These are phyloP conservation scores for Pholiota adiposa DNA, from an alignment of 1,284 basidiomycete species.

Conservation along the genomic window DNA sequence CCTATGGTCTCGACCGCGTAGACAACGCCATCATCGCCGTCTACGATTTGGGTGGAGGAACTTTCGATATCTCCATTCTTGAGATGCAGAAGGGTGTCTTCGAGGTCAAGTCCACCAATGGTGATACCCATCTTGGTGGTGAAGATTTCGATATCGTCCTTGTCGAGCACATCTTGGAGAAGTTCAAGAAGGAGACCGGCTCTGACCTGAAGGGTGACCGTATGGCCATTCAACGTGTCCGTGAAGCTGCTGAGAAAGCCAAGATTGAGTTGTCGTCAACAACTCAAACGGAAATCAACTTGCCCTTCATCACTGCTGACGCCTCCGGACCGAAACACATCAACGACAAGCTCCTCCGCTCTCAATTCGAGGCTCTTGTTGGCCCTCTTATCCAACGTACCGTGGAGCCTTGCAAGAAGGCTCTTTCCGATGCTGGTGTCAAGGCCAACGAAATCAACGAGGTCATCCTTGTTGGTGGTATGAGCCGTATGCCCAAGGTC, in stretches of 20 bases:
- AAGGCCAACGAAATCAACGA: constrained; percentile 94
- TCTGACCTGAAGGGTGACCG: constrained; percentile 85
- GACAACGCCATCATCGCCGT: constrained; percentile 93
- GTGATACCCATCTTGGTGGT: constrained; percentile 98
- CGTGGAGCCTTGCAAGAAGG: constrained; percentile 98
- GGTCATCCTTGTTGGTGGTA: constrained; percentile 97
- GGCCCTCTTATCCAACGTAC: constrained; percentile 87
- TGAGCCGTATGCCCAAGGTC: constrained; percentile 97
- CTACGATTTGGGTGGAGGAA: constrained; percentile 95
- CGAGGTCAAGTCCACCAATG: constrained; percentile 99
- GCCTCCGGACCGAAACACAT: constrained; percentile 96
- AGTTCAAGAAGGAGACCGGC: constrained; percentile 95
- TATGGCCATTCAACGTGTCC: constrained; percentile 99
- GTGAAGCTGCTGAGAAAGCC: constrained; percentile 98
- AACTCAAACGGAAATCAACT: constrained; percentile 92
- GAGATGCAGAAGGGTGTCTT: constrained; percentile 99
- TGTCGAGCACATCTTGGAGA: constrained; percentile 85
- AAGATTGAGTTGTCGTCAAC: constrained; percentile 98
- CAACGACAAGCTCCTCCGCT: constrained; percentile 87
- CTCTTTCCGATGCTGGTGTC: constrained; percentile 88
- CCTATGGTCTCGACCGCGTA: constrained; percentile 89
- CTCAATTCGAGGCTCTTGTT: constrained; percentile 91
- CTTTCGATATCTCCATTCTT: constrained; percentile 97
- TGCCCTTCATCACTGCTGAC: constrained; percentile 97
- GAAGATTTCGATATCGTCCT: constrained; percentile 97